Evolutionary conservation across 1,139 yeast species (phyloP), one percentile per base, ranked within the genome.

Genomic region (Candida sp.): DNA sequence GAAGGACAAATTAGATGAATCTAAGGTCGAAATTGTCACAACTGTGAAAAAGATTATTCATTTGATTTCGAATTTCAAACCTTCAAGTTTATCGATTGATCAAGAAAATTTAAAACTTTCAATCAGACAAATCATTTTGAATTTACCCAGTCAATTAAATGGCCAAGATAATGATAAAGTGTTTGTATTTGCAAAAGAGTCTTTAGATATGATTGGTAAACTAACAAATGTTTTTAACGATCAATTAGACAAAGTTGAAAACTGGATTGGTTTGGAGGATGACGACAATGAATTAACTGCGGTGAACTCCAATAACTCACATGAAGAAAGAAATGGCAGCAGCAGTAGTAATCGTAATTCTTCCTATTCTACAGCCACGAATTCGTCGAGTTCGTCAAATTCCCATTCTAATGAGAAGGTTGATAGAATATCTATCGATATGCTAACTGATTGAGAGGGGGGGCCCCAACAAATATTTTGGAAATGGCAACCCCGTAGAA

Each of bases 21-120:
- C 93, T 38, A 87, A 87, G 53, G 79, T 82, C 49, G 99, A 93
- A 56, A 88, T 93, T 35, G 84, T 91, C 6, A 78, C 87, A 4
- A 93, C 97, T 0, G 91, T 93, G 22, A 87, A 89, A 61, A 91
- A 90, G 60, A 89, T 91, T 42, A 90, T 91, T 36, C 81, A 83
- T 36, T 81, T 93, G 35, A 86, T 93, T 11, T 87, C 97, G 5
- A 87, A 87, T 52, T 89, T 89, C 55, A 87, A 87, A 57, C 96
- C 97, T 1, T 95, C 96, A 4, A 58, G 75, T 1, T 56, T 73
- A 38, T 57, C 62, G 9, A 47, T 53, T 21, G 63, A 58, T 33
- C 50, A 53, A 30, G 47, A 52, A 32, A 64, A 63, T 45, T 59
- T 73, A 43, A 79, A 96, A 50, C 72, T 86, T 1, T 84, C 87